Base-by-base conservation (phyloP, 805 yeast genomes). In the Kazachstania africana region DNA sequence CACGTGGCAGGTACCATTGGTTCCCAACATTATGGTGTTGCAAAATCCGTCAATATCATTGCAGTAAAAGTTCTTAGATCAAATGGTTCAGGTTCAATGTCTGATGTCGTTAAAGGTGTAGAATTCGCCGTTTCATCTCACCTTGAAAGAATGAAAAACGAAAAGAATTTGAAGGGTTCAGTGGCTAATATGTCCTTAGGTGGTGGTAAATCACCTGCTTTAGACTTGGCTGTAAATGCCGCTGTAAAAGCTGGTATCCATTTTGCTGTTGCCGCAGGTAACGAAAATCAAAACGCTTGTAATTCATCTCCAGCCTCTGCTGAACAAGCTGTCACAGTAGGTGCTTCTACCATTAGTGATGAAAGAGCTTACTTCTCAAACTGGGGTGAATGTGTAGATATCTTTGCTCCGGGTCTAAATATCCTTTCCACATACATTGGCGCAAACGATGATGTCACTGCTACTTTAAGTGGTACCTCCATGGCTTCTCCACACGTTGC, bases 401-500 rank as follows among this genome's bases (percentile, higher is more conserved):
- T 88, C 42, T 88, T 84, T 54, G 98, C 94, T 18, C 98, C 98
- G 16, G 98, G 98, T 51, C 77, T 84, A 49, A 78, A 83, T 55
- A 74, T 88, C 38, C 66, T 78, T 44, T 83, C 95, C 27, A 79
- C 88, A 24, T 81, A 79, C 55, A 80, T 77, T 55, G 91, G 93
- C 27, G 32, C 21, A 8, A 75, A 84, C 4, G 66, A 69, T 32
- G 59, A 72, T 33, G 81, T 85, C 26, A 78, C 88, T 43, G 85
- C 91, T 27, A 72, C 82, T 24, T 66, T 81, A 55, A 80, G 94
- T 24, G 98, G 98, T 61, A 88, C 96, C 8, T 88, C 97, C 12
- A 88, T 88, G 98, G 95, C 97, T 15, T 80, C 96, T 24, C 97
- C 98, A 28, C 95, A 85, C 53, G 87, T 87, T 45, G 78, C 85